A percentile compares a stretch with the other conserved stretches of the same genome.
Conservation (phyloP, 768 basidiomycete species). For the Rhizopogon rudus region DNA sequence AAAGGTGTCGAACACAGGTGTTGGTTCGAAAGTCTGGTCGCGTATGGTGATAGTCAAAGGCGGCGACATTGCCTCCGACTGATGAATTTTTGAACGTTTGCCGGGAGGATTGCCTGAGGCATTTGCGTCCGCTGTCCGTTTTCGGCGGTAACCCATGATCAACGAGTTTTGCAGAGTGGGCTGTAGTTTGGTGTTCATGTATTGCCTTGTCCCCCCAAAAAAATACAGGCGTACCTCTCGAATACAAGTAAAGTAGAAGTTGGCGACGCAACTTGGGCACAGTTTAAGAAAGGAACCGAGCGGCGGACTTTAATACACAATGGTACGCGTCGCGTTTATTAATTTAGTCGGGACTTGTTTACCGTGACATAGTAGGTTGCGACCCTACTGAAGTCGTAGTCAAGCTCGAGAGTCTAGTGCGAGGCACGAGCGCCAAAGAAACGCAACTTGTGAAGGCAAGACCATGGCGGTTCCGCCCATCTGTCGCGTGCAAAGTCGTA, state of each 20-base stretch:
- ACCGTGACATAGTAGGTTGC: too few species aligned
- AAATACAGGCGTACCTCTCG: neutral
- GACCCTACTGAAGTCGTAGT: too few species aligned
- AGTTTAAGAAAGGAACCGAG: neutral
- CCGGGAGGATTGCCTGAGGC: neutral
- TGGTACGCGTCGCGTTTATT: too few species aligned
- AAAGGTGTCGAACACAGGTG: conserved; percentile 56
- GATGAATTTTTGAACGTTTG: conserved; percentile 24
- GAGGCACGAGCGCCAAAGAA: too few species aligned
- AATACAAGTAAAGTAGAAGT: neutral
- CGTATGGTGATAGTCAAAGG: conserved; percentile 29
- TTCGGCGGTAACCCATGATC: conserved; percentile 7
- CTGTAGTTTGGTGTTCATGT: neutral
- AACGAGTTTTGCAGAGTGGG: neutral
- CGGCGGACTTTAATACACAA: neutral
- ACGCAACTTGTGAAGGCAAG: too few species aligned
- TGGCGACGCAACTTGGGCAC: neutral
- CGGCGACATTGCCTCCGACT: conserved; percentile 8
- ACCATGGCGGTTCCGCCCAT: too few species aligned
- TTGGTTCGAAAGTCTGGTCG: conserved; percentile 37
- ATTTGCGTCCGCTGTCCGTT: conserved; percentile 16
- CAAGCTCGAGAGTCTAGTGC: too few species aligned
- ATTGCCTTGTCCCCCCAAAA: neutral
- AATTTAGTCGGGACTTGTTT: too few species aligned
- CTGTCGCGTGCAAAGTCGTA: too few species aligned